These are phyloP conservation scores for Cenococcum geophilum DNA, from an alignment of 495 filamentous ascomycete genomes.

Conservation along the genomic window DNA sequence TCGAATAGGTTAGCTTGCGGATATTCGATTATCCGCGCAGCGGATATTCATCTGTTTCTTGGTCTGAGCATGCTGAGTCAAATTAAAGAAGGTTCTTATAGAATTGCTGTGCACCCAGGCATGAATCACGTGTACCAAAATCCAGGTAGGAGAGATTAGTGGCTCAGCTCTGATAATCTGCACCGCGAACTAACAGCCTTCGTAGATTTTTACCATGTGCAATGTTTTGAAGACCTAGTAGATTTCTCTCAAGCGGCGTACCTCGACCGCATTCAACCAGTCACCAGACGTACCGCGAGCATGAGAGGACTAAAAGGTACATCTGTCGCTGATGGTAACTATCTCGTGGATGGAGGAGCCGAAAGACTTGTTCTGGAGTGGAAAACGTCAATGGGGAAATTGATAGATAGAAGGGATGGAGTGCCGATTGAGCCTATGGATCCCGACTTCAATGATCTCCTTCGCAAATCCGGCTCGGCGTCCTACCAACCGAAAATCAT, in stretches of 20 bases:
- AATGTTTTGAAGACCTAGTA: conserved; percentile 2
- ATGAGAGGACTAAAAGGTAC: conserved; percentile 3
- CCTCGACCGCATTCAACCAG: conserved; percentile 3
- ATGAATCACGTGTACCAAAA: conserved; percentile 3
- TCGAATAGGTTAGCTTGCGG: too few species aligned
- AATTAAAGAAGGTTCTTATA: conserved; percentile 4
- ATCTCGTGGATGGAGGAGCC: conserved; percentile 1
- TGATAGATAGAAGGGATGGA: conserved; percentile 4
- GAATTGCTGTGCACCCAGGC: conserved; percentile 2
- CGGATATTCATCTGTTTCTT: too few species aligned
- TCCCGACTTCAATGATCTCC: conserved; percentile 1
- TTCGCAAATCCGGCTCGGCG: conserved; percentile 4
- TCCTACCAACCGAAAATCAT: background rate
- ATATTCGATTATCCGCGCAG: too few species aligned
- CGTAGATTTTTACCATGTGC: conserved; percentile 4
- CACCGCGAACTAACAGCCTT: conserved; percentile 4
- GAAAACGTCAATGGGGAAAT: conserved; percentile 2
- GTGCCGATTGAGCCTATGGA: conserved; percentile 1
- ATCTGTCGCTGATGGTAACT: background rate
- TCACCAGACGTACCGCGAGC: background rate
- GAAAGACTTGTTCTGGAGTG: conserved; percentile 4
- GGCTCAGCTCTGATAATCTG: background rate
- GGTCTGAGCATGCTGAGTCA: too few species aligned
- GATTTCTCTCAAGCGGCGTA: conserved; percentile 4
- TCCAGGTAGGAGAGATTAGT: background rate